Evolutionary conservation across 257 asterid species (phyloP), one percentile per base, ranked within the genome.

Genomic region (Salvia miltiorrhiza): DNA sequence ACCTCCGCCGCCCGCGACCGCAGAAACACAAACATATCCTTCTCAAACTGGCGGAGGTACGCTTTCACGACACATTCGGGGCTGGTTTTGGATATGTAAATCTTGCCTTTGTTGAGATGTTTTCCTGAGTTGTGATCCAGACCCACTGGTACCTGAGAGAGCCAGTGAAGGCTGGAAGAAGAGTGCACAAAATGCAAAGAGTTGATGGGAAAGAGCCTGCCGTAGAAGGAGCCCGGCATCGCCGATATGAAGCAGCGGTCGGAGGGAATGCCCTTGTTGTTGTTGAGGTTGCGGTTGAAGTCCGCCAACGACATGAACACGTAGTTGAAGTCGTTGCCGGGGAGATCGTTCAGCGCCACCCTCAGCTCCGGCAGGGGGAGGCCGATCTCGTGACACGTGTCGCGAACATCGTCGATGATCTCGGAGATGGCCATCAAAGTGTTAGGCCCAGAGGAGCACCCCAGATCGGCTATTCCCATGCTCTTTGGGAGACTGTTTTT

Each of bases 151-250:
- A 79, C 88, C 95, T 79, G 79, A 13, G 95, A 90, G 17, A 90
- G 87, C 96, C 96, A 90, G 52, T 90, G 96, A n/a, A 90, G 82
- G 50, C 91, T 81, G 4, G 89, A 82, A 10, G 96, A 87, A 65
- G 95, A 81, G 79, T 87, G 90, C 50, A 87, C 79, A 23, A 90
- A 81, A 49, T 90, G 91, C 20, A 84, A 45, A 37, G 80, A 81
- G 2, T 79, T 72, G 8, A 5, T 24, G 0, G 95, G 90, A 49
- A 85, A 90, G 49, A 87, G 37, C 72, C 95, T 82, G 16, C 93
- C 89, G 43, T 85, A 84, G 62, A 90, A 90, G 9, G 96, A 82
- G 12, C 87, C 95, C 4, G 83, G 80, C 0, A 82, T 79, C 2
- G 79, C 83, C 0, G 83, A 76, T 19, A 89, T 30, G 10, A 79